Base-by-base conservation (phyloP, 176 grass and related monocot genomes). In the Ensete glaucum region DNA sequence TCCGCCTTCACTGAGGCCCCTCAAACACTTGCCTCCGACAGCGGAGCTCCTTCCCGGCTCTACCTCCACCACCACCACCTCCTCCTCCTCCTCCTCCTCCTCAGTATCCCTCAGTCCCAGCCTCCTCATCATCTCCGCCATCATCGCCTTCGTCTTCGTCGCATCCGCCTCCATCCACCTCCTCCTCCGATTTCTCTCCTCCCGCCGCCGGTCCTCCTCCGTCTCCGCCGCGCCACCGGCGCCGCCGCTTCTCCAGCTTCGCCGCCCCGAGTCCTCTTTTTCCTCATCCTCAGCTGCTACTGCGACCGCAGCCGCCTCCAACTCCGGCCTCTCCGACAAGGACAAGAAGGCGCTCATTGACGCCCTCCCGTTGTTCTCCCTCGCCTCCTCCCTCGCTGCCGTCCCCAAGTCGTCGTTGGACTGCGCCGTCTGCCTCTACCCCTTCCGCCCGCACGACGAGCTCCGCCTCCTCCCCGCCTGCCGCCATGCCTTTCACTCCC, bases 381-480 rank as follows among this genome's bases (percentile, higher is more conserved):
- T 51, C 8, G 48, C 67, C 1, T 98, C 93, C 81, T 92, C 89
- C 0, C 92, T 98, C 43, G 88, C 88, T 21, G 74, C 77, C 26
- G 82, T 98, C 3, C 94, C 94, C 27, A 93, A 91, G 86, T 91
- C 88, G 53, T 93, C 94, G 17, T 85, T 86, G 1, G 94, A 98
- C 79, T 98, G 94, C 68, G 94, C 94, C 11, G 94, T 98, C 48
- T 98, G 94, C 81, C 84, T 93, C 54, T 93, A 82, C 34, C 88
- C 94, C 8, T 98, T 98, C 77, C 20, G 62, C 1, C 94, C 90
- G 10, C 83, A 86, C 71, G 85, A 85, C 1, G 94, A 93, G 72
- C 90, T 98, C 81, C 94, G 94, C 12, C 86, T 98, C 54, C 83
- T 98, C 59, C 89, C 93, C 17, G 87, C 87, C 34, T 96, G 93